Evolutionary conservation across 2,329 filamentous ascomycete species (phyloP).

Genomic region (Pseudogymnoascus sp.): DNA sequence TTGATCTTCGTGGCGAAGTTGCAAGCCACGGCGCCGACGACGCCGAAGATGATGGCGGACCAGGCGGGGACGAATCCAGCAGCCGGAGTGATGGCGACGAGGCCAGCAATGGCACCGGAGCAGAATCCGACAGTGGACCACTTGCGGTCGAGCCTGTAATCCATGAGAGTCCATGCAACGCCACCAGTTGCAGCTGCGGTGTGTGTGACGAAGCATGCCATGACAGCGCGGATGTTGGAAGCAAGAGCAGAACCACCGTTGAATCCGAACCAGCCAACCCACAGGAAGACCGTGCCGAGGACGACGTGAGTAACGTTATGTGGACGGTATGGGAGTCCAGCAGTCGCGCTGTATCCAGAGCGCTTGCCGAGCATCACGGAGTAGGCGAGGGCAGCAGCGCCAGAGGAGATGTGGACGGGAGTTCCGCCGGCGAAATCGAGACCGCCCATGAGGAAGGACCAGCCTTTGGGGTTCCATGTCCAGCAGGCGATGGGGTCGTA

Average conservation of each 20-base stretch:
- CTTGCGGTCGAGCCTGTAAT: constrained; percentile 83
- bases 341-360: constrained; percentile 65
- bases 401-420: constrained; percentile 82
- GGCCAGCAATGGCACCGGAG: constrained; percentile 78
- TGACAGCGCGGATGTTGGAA: constrained; percentile 77
- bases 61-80: constrained; percentile 80
- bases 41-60: constrained; percentile 74
- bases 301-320: constrained; percentile 93
- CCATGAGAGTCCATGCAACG: constrained; percentile 82
- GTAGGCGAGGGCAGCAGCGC: constrained; percentile 78
- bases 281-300: constrained; percentile 86
- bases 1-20: constrained; percentile 92
- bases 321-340: constrained; percentile 84
- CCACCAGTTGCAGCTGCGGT: constrained; percentile 77
- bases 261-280: constrained; percentile 95
- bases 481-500: constrained; percentile 93
- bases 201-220: constrained; percentile 83
- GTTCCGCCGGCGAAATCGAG: constrained; percentile 35
- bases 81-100: constrained; percentile 83
- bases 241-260: constrained; percentile 78
- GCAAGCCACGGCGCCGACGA: constrained; percentile 69
- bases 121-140: constrained; percentile 94
- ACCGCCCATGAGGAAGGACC: constrained; percentile 42
- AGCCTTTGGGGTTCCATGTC: constrained; percentile 84
- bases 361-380: constrained; percentile 77